A percentile compares a stretch with the other conserved stretches of the same genome.
Evolutionary conservation across 192 early-diverging fungal species (phyloP).

Genomic region (Backusella psychrophila): DNA sequence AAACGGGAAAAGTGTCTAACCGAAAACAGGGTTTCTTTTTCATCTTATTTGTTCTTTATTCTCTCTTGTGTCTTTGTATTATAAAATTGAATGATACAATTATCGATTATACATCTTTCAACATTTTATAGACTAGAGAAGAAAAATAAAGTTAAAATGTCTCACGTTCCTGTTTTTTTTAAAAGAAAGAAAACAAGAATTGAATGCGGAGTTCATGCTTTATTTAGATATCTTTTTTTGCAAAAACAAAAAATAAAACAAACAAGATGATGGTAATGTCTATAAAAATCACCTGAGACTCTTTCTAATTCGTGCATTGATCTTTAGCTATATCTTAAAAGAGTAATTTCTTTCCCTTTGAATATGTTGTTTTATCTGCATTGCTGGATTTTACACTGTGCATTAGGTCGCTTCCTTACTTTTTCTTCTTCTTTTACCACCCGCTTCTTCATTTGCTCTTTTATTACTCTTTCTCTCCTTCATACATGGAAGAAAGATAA

Average conservation of each 20-base stretch:
- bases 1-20: neutral
- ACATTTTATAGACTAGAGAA: neutral
- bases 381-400: neutral
- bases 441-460: neutral
- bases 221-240: neutral
- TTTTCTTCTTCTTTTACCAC: neutral
- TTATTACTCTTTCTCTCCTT: no score
- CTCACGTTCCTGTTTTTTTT: neutral
- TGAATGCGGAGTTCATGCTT: neutral
- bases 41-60: neutral
- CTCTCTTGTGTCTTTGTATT: no score
- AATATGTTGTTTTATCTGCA: neutral
- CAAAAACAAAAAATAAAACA: neutral
- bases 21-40: neutral
- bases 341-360: no score
- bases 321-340: neutral
- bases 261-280: neutral
- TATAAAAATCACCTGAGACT: neutral
- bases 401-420: neutral
- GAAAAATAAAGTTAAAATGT: neutral
- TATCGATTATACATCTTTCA: neutral
- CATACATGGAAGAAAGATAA: no score
- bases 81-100: neutral
- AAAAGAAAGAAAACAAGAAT: neutral
- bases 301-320: neutral